A percentile compares a stretch with the other conserved stretches of the same genome.
phyloP scores from a whole-genome alignment of 148 eudicot species.

The Pouteria glomerata region DNA sequence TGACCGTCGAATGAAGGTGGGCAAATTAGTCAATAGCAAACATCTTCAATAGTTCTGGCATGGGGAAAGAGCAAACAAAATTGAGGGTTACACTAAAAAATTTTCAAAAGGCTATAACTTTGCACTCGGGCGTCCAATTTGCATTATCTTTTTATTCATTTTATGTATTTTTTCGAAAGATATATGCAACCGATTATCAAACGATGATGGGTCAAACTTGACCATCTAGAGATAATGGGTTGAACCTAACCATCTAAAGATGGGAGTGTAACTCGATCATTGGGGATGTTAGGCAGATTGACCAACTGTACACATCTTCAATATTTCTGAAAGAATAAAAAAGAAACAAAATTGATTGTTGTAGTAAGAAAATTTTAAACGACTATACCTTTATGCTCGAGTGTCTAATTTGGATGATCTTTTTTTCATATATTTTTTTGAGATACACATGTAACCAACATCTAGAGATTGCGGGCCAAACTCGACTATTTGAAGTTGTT shows the following conservation, averaged over 20 bases:
- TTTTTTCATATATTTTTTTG: no score
- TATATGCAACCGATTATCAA: not conserved
- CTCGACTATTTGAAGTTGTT: not conserved
- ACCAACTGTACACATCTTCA: not conserved
- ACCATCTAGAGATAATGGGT: no score
- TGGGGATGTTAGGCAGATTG: not conserved
- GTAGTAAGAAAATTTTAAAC: no score
- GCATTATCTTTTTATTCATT: no score
- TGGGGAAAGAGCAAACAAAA: not conserved
- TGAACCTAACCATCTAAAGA: no score
- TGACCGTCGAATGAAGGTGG: not conserved
- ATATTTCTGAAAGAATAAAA: not conserved
- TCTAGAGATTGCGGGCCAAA: not conserved
- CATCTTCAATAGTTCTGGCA: not conserved
- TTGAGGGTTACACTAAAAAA: no score
- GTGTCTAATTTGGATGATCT: no score
- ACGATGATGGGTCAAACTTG: not conserved
- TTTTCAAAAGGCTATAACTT: not conserved
- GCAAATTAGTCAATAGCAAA: not conserved
- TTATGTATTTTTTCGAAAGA: not conserved
- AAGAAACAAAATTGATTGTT: not conserved
- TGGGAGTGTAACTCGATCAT: not conserved
- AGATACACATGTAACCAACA: no score
- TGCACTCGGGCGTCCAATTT: not conserved
- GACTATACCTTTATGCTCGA: not conserved